Conservation (phyloP, 2,329 filamentous ascomycete genomes). For the Neofusicoccum ribis region DNA sequence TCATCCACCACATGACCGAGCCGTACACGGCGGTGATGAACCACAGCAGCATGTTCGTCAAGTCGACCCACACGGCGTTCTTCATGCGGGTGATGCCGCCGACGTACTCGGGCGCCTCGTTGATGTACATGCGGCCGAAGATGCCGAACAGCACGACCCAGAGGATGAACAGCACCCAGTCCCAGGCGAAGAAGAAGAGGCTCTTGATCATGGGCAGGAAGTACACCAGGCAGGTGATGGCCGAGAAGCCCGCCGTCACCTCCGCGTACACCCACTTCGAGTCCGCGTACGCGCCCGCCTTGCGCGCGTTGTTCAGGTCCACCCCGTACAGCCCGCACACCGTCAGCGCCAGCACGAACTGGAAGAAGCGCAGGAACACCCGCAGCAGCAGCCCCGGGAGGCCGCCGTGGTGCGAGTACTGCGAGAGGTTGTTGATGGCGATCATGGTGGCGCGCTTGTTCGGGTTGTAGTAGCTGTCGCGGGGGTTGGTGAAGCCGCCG, state of each 20-base stretch:
- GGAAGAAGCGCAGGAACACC: constrained; percentile 67
- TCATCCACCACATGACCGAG: constrained; percentile 1
- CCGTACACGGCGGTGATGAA: constrained; percentile 59
- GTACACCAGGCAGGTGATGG: constrained; percentile 65
- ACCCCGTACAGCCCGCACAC: constrained; percentile 70
- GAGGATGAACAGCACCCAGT: constrained; percentile 56
- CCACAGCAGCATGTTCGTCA: constrained; percentile 76
- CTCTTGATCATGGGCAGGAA: constrained; percentile 58
- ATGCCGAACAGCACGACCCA: constrained; percentile 82
- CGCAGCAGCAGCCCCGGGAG: constrained; percentile 55
- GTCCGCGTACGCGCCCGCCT: constrained; percentile 47
- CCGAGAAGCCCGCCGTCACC: constrained; percentile 65
- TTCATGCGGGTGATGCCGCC: constrained; percentile 73
- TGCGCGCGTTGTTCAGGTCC: constrained; percentile 37
- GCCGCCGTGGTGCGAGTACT: constrained; percentile 27
- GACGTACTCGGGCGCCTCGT: constrained; percentile 65
- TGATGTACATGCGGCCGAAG: constrained; percentile 79
- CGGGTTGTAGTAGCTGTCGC: not conserved
- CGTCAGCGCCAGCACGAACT: constrained; percentile 73
- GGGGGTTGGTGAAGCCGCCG: constrained; percentile 1
- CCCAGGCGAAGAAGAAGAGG: constrained; percentile 62
- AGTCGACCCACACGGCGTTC: constrained; percentile 80
- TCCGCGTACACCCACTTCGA: constrained; percentile 62
- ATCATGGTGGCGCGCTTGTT: constrained; percentile 13
- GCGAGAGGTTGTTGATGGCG: constrained; percentile 1